These are phyloP conservation scores for Eimeria acervulina DNA, from an alignment of 169 alveolate genomes.

Conservation along the genomic window DNA sequence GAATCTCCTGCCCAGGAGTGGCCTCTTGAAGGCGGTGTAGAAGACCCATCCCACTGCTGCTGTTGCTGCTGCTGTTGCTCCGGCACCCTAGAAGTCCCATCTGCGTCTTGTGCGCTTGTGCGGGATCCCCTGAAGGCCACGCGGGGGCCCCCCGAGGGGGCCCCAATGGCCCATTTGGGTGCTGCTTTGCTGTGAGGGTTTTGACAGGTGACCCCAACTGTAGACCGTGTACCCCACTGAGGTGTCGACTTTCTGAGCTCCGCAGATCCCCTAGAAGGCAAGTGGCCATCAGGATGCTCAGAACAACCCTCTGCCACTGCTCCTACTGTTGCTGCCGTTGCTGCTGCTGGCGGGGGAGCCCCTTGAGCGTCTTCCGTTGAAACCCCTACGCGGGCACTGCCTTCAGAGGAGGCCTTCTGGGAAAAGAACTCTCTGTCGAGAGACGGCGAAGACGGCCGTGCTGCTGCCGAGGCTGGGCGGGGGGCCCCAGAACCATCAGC, in stretches of 20 bases:
- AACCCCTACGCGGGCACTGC: slow-evolving; percentile 31
- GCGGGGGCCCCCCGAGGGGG: slow-evolving; percentile 58
- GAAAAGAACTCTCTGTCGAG: background rate
- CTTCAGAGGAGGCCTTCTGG: slow-evolving; percentile 60
- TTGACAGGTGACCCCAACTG: background rate
- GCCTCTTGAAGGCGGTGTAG: slow-evolving; percentile 52
- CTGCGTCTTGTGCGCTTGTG: slow-evolving; percentile 1
- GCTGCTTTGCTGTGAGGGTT: slow-evolving; percentile 41
- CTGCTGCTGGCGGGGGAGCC: slow-evolving; percentile 24
- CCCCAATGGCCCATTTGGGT: slow-evolving; percentile 54
- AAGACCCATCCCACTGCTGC: slow-evolving; percentile 50
- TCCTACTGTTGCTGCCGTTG: background rate
- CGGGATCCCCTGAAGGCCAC: background rate
- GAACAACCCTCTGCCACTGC: background rate
- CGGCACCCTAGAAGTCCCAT: slow-evolving; percentile 6
- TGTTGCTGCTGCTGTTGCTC: slow-evolving; percentile 58
- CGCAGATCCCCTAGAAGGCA: slow-evolving; percentile 43
- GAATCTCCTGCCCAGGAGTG: slow-evolving; percentile 74
- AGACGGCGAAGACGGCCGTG: slow-evolving; percentile 50
- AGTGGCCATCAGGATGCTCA: background rate
- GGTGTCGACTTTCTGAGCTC: slow-evolving; percentile 26
- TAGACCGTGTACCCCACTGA: slow-evolving; percentile 53
- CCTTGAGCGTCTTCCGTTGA: background rate
- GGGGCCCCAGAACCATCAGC: background rate
- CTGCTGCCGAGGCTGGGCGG: slow-evolving; percentile 72